Conservation (phyloP, 768 basidiomycete genomes). For the Trametes coccinea region DNA sequence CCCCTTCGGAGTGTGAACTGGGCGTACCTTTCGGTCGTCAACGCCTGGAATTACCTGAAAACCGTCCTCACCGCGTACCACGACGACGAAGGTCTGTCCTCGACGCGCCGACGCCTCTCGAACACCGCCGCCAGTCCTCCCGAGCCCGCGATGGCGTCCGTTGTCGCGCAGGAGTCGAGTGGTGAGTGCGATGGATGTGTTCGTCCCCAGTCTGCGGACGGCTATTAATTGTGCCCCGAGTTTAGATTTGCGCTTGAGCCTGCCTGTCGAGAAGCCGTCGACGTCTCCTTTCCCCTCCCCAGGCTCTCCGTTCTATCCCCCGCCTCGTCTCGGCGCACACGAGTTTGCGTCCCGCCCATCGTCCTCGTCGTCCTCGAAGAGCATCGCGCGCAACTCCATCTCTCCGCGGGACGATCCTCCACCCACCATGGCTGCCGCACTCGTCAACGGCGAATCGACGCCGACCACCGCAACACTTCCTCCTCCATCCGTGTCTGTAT, state of each 20-base stretch:
- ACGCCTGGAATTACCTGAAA: constrained; percentile 16
- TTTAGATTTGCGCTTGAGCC: constrained; percentile 31
- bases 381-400: constrained; percentile 23
- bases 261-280: constrained; percentile 44
- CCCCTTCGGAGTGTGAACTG: constrained; percentile 22
- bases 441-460: constrained; percentile 11
- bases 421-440: constrained; percentile 4
- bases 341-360: constrained; percentile 61
- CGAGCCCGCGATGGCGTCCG: constrained; percentile 25
- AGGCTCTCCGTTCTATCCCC: constrained; percentile 66
- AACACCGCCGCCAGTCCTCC: background rate
- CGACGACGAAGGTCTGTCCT: constrained; percentile 16
- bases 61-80: constrained; percentile 22
- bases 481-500: constrained; percentile 8
- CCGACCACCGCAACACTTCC: constrained; percentile 13
- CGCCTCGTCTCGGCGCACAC: constrained; percentile 64
- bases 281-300: constrained; percentile 59
- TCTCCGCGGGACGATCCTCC: constrained; percentile 3
- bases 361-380: constrained; percentile 18
- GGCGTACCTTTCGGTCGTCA: constrained; percentile 11
- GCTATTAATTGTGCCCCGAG: constrained; percentile 17
- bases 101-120: constrained; percentile 1
- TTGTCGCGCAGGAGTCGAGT: constrained; percentile 25
- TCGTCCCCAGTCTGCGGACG: background rate
- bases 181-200: constrained; percentile 17